Percentiles rank a stretch among this genome's conserved stretches.
These are phyloP conservation scores for Hyaloscypha bicolor DNA, from an alignment of 495 filamentous ascomycete genomes.

Conservation along the genomic window DNA sequence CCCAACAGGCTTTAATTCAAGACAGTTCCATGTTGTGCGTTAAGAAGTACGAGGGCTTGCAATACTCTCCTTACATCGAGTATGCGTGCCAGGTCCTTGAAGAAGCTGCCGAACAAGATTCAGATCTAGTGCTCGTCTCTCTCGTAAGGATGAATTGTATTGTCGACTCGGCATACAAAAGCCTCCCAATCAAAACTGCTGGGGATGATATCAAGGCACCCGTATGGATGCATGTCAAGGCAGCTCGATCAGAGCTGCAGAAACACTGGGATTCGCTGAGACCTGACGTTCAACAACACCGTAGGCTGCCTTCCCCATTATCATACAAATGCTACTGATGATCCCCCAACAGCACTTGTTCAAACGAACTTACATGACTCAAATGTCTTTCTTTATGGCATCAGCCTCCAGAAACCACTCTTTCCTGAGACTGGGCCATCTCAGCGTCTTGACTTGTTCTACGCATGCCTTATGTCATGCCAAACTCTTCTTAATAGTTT, in stretches of 20 bases:
- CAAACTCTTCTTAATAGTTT: constrained; percentile 18
- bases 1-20: background rate
- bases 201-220: constrained; percentile 15
- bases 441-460: constrained; percentile 29
- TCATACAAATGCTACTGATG: background rate
- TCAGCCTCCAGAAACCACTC: constrained; percentile 12
- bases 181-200: background rate
- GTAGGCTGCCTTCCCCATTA: constrained; percentile 11
- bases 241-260: constrained; percentile 12
- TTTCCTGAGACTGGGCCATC: background rate
- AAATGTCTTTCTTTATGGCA: constrained; percentile 21
- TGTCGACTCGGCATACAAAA: constrained; percentile 4
- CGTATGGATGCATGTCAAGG: constrained; percentile 25
- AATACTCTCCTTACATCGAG: constrained; percentile 17
- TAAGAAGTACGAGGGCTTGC: constrained; percentile 15
- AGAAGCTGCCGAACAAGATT: constrained; percentile 12
- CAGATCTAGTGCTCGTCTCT: constrained; percentile 16
- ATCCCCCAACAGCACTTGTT: background rate
- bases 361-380: constrained; percentile 17
- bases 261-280: constrained; percentile 14
- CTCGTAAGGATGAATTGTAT: constrained; percentile 9
- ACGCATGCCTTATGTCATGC: constrained; percentile 19
- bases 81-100: constrained; percentile 10
- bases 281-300: constrained; percentile 13
- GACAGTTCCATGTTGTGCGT: background rate